These are phyloP conservation scores for Cornus florida DNA, from an alignment of 148 eudicot species.

Conservation along the genomic window DNA sequence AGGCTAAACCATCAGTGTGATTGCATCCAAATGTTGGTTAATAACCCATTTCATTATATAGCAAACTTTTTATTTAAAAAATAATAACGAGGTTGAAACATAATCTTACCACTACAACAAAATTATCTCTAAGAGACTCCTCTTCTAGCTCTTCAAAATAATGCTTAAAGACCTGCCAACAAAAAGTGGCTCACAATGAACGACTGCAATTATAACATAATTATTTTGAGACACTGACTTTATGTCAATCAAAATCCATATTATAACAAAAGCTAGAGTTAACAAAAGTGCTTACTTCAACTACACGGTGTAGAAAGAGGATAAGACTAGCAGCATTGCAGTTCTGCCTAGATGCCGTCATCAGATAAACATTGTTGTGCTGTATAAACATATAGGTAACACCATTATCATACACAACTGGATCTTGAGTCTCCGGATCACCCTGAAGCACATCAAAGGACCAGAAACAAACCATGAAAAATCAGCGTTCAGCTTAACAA, in stretches of 20 bases:
- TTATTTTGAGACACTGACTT: not conserved
- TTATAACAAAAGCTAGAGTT: not conserved
- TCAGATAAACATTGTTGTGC: constrained; percentile 84
- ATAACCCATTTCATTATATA: not conserved
- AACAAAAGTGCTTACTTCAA: constrained; percentile 61
- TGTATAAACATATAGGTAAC: constrained; percentile 93
- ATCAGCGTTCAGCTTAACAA: not conserved
- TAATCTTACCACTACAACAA: constrained; percentile 92
- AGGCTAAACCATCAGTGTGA: constrained; percentile 11
- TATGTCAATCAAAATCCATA: not conserved
- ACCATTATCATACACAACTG: constrained; percentile 83
- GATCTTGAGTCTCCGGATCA: constrained; percentile 69
- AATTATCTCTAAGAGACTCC: constrained; percentile 94
- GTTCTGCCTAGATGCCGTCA: constrained; percentile 90
- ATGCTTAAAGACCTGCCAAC: constrained; percentile 83
- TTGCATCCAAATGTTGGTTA: constrained; percentile 1
- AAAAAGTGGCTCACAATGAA: not conserved
- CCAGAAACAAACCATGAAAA: not conserved
- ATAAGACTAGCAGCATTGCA: constrained; percentile 95
- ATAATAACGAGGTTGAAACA: not conserved
- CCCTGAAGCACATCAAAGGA: constrained; percentile 36
- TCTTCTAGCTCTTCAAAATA: constrained; percentile 93
- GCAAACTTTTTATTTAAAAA: not conserved
- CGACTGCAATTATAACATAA: not conserved
- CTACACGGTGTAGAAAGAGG: constrained; percentile 82